Evolutionary conservation across 495 filamentous ascomycete genomes (phyloP), one percentile per base, ranked within the genome.

Genomic region (Durotheca rogersii): DNA sequence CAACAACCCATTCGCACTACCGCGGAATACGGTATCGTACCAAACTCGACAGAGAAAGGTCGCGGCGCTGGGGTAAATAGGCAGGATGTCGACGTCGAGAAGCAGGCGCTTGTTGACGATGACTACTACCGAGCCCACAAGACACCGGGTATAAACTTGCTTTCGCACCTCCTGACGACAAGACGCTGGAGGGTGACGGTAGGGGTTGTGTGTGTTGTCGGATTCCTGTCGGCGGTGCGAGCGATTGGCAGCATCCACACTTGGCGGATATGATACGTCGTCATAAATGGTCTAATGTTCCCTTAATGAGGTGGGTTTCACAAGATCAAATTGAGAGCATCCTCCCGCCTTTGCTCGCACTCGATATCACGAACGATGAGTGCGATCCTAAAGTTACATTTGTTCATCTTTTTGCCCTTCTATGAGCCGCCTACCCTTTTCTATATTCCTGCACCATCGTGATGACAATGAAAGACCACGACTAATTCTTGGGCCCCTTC

Each of bases 1-100:
- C 30, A 30, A 16, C 23, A 33, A 43, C 27, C 19, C 9, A 14
- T 18, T 12, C 19, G 30, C 16, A 16, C 30, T 11, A 3, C 17
- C 31, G n/a, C 29, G 9, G 33, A 33, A 2, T 11, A 50, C 18
- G 27, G 21, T 19, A 7, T 15, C 21, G 14, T 7, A 19, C n/a
- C 12, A 14, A 4, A 25, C n/a, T 25, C 19, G 12, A 18, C 3
- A 4, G 37, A 30, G 14, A 19, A 47, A 32, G 49, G 19, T 33
- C 25, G 46, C 4, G 44, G 37, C 1, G 12, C 16, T 19, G 35
- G 20, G 10, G 4, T 32, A 29, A 27, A n/a, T 9, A 16, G 41
- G 18, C 40, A 17, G 20, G 17, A 34, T 14, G 35, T 37, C 16
- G 56, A 59, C 40, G 54, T 30, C 40, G 56, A 59, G 46, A 59